Percentiles rank a stretch among this genome's conserved stretches.
Conservation (phyloP, 1,284 basidiomycete genomes). For the Naganishia albida region DNA sequence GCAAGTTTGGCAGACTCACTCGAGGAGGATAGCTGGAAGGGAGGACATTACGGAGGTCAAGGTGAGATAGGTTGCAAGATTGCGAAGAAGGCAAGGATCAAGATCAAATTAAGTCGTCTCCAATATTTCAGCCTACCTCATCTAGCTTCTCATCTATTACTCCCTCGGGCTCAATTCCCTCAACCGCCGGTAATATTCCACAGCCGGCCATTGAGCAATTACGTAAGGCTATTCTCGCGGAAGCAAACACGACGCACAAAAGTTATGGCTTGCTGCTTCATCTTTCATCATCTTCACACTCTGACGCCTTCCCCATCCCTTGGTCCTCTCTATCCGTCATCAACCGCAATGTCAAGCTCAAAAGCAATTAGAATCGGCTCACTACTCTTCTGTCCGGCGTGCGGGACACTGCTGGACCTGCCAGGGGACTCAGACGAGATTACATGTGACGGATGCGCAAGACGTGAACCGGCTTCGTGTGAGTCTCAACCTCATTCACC, state of each 20-base stretch:
- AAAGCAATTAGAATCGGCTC: constrained; percentile 63
- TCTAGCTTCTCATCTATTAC: neutral
- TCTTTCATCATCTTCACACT: neutral
- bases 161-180: constrained; percentile 2
- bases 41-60: constrained; percentile 15
- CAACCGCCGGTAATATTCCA: constrained; percentile 13
- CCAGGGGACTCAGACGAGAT: constrained; percentile 79
- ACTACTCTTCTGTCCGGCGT: constrained; percentile 88
- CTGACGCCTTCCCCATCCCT: no score
- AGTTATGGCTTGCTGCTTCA: constrained; percentile 13
- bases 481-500: constrained; percentile 48
- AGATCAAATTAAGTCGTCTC: neutral
- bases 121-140: constrained; percentile 3
- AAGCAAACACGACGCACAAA: neutral
- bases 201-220: neutral
- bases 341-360: constrained; percentile 26
- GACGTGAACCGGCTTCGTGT: constrained; percentile 85
- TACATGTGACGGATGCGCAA: constrained; percentile 82
- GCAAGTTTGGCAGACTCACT: constrained; percentile 1
- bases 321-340: neutral
- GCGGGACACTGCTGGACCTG: constrained; percentile 83
- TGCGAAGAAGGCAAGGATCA: no score
- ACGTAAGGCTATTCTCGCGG: constrained; percentile 6
- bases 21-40: constrained; percentile 14
- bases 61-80: neutral